Evolutionary conservation across 331 rosid genomes (phyloP), one percentile per base, ranked within the genome.

Genomic region (Quercus lobata): DNA sequence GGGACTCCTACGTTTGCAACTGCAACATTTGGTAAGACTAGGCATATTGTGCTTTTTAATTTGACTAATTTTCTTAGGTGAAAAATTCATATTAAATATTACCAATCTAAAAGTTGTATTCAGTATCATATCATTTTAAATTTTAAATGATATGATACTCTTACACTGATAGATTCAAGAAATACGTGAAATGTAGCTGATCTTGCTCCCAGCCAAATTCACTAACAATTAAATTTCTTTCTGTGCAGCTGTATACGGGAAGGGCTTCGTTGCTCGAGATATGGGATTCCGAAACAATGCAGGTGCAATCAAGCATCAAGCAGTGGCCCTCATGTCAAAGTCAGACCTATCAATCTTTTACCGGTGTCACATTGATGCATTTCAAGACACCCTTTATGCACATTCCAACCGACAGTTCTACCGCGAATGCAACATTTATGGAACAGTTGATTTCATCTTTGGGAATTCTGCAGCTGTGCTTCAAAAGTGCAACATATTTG

Each of bases 361-460:
- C 70, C 82, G 89, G 16, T 94, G 97, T 49, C 73, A 37, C 9
- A 71, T 90, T 8, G 91, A 92, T 58, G 97, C 92, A 12, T 92
- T 83, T 53, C 98, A 94, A 63, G 98, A 94, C 86, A 63, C 87
- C 7, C 93, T 92, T 61, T 92, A 93, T 37, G 87, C 76, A 25
- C 89, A 86, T 1, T 5, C 92, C 7, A 88, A 86, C 9, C 93
- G 98, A 4, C 95, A 93, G 56, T 93, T 93, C 85, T 93, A 91
- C 61, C 79, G 91, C 0, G 95, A 93, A 76, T 93, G 97, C 81
- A 71, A 84, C 75, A 82, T 93, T 6, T 84, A 73, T 11, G 97
- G 97, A 7, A 93, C 97, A 16, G 97, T 93, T 10, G 97, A 93
- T 65, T 93, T 93, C 86, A 91, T 91, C 69, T 93, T 93, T 15